Base-by-base conservation (phyloP, 2,329 filamentous ascomycete species). In the Colletotrichum higginsianum region DNA sequence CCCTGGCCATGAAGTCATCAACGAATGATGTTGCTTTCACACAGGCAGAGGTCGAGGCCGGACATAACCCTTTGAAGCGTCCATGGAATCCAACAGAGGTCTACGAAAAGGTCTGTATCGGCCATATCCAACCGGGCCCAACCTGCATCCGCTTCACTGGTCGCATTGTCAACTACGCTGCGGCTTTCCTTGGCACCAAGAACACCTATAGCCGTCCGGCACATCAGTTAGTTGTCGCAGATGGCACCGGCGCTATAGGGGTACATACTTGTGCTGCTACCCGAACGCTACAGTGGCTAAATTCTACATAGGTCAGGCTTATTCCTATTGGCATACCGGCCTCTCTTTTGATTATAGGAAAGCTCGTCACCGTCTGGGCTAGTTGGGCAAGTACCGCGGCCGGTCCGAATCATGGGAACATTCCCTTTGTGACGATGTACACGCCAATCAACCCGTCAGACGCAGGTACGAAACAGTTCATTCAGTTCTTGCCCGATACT, bases 401-500 rank as follows among this genome's bases (percentile, higher is more conserved):
- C n/a, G 79, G 82, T 38, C 72, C 76, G 30, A 75, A 75, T 16
- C 74, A 77, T 1, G 74, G 75, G 0, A 75, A 75, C 5, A 79
- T 82, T 16, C 80, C 82, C 0, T 82, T 79, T 50, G 88, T 87
- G 63, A 83, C 84, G 2, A 78, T 87, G 23, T 86, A 86, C 63
- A 86, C 86, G 0, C 87, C 85, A n/a, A 84, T 92, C 40, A 90
- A 90, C 64, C 89, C 89, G 0, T 87, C 89, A 50, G 84, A 87
- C 9, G 85, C 89, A 66, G 8, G 83, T 83, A 52, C 89, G 86
- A 53, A 67, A 30, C 73, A 74, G 47, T 85, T 89, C 70, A 80
- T 91, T 61, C 85, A 86, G 78, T 78, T 90, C 13, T 85, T 90
- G 64, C 80, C 84, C n/a, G 84, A 85, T 38, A 81, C 79, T 7